Percentiles rank a stretch among this genome's conserved stretches.
Conservation (phyloP, 495 filamentous ascomycete genomes). For the Penicillium parvum region DNA sequence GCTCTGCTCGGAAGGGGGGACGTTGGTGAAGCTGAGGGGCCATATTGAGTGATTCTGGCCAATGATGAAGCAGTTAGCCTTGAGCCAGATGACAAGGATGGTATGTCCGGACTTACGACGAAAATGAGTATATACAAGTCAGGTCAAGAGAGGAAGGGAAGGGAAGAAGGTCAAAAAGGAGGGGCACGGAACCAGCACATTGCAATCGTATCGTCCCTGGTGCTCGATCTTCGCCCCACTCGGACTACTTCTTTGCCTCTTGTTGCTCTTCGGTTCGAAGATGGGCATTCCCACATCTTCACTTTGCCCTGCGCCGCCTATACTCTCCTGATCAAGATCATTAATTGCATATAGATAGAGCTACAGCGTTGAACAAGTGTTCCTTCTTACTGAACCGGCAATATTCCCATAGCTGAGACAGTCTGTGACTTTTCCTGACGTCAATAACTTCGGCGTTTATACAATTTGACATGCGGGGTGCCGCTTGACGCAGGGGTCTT, state of each 20-base stretch:
- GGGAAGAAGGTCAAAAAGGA: constrained; percentile 8
- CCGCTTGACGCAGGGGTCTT: constrained; percentile 1
- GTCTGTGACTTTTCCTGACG: not conserved
- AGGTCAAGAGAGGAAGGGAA: not conserved
- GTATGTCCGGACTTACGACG: not conserved
- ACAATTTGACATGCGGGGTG: not conserved
- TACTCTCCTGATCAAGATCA: too few relatives aligned
- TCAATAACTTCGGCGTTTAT: not conserved
- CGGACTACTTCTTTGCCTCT: too few relatives aligned
- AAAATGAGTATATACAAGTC: not conserved
- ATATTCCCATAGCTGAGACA: too few relatives aligned
- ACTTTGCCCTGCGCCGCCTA: constrained; percentile 6
- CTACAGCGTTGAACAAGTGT: too few relatives aligned
- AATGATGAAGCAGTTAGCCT: too few relatives aligned
- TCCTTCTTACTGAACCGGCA: too few relatives aligned
- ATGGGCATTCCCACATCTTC: constrained; percentile 14
- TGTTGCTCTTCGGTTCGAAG: too few relatives aligned
- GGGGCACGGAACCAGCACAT: constrained; percentile 18
- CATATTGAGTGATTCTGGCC: constrained; percentile 25
- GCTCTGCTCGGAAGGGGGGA: constrained; percentile 79
- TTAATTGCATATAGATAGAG: too few relatives aligned
- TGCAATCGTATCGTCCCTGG: constrained; percentile 1
- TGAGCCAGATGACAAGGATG: not conserved
- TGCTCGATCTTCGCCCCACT: constrained; percentile 6
- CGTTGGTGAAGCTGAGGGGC: constrained; percentile 47